Base-by-base conservation (phyloP, 2,329 filamentous ascomycete genomes). In the Monosporascus sp. region DNA sequence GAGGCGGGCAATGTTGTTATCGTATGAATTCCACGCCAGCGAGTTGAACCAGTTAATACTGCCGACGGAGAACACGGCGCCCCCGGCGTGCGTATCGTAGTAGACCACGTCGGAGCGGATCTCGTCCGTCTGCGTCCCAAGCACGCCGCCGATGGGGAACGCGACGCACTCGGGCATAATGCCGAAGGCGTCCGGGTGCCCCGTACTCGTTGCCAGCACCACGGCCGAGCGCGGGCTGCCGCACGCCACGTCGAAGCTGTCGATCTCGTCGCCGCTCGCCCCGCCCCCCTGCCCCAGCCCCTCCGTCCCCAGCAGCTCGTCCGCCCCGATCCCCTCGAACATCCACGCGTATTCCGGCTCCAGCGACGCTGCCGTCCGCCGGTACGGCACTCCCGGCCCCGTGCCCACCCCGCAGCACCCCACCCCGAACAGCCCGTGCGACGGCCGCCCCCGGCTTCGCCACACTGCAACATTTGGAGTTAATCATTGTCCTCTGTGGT, bases 261-360 rank as follows among this genome's bases (percentile, higher is more conserved):
- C 70, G 39, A 72, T 69, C 55, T 72, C 69, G 46, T 72, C 69
- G 18, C 67, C 68, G 45, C 59, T 63, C 14, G 67, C 67, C 11
- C 67, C 65, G 18, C 67, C 66, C 11, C n/a, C 31, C 31, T 14
- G 31, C 2, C 65, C 67, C 11, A 71, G 62, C 15, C 61, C 60
- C 17, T 59, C 47, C 43, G 64, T 57, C 22, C 54, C 54, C 18
- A 57, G 52, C 5, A 62, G 27, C 43, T 46, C 43, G 57, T 63
- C 37, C 41, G 37, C 38, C 3, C 49, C 45, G 36, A 59, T 47
- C 27, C 53, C 51, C 17, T 50, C 48, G 48, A 57, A 60, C 37
- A 54, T 52, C 47, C 54, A 60, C 20, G 44, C 49, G 27, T 57
- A 52, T 3, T 44, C 7, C 45, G 50, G 27, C 6, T 56, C 46